Evolutionary conservation across 1,284 basidiomycete genomes (phyloP).

Genomic region (Leccinum laetum): DNA sequence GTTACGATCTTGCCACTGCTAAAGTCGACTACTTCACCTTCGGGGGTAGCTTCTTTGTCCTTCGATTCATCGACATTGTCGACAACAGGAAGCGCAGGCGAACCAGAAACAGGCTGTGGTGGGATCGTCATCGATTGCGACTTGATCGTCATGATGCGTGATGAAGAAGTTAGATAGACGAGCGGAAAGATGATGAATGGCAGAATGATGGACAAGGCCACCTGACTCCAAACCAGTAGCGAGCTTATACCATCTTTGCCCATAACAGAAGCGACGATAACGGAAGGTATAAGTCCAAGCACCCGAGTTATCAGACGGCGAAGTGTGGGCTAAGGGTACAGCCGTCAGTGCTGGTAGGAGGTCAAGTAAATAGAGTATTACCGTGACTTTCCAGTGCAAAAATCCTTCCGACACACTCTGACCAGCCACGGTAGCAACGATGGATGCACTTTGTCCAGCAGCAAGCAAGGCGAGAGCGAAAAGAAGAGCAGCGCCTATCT

Average conservation of each 20-base stretch:
- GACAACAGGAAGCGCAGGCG: background rate
- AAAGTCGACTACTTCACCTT: slow-evolving; percentile 48
- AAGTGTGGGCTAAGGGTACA: slow-evolving; percentile 60
- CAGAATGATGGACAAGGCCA: slow-evolving; percentile 84
- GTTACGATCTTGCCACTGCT: slow-evolving; percentile 59
- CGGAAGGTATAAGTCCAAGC: slow-evolving; percentile 86
- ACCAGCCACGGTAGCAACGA: slow-evolving; percentile 92
- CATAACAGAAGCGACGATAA: slow-evolving; percentile 75
- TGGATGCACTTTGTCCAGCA: slow-evolving; percentile 89
- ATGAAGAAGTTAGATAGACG: slow-evolving; percentile 72
- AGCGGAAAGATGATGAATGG: slow-evolving; percentile 82
- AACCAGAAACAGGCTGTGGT: background rate
- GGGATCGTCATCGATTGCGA: background rate
- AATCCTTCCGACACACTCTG: slow-evolving; percentile 96
- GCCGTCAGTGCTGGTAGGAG: slow-evolving; percentile 3
- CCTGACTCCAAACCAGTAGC: slow-evolving; percentile 88
- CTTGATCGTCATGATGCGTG: slow-evolving; percentile 66
- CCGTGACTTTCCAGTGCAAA: slow-evolving; percentile 86
- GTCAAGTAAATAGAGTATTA: slow-evolving; percentile 37
- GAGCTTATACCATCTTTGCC: slow-evolving; percentile 79
- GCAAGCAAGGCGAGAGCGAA: slow-evolving; percentile 88
- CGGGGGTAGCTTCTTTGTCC: slow-evolving; percentile 1
- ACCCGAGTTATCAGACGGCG: slow-evolving; percentile 84
- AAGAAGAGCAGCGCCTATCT: slow-evolving; percentile 69
- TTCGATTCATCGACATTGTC: background rate